A percentile compares a stretch with the other conserved stretches of the same genome.
phyloP scores from a whole-genome alignment of 805 yeast genomes.

The Candida namnaoensis region DNA sequence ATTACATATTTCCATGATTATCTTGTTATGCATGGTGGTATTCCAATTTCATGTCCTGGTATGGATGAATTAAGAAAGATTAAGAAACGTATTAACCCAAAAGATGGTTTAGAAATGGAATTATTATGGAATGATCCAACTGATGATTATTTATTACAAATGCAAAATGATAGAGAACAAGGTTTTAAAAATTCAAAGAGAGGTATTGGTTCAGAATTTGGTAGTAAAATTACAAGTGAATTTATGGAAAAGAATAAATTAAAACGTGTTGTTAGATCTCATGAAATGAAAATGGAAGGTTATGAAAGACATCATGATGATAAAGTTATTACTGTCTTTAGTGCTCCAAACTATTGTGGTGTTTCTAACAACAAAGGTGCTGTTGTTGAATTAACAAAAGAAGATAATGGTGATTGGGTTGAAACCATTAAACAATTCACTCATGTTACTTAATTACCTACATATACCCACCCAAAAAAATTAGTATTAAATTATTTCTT shows the following conservation, averaged over 20 bases:
- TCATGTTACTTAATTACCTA: not conserved
- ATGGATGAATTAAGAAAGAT: constrained; percentile 71
- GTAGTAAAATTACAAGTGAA: constrained; percentile 83
- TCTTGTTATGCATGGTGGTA: constrained; percentile 92
- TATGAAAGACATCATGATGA: constrained; percentile 84
- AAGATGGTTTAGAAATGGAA: constrained; percentile 93
- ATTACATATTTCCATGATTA: constrained; percentile 76
- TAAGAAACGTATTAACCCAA: constrained; percentile 80
- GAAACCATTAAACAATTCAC: not conserved
- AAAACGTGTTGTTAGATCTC: constrained; percentile 82
- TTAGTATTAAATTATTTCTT: too few species aligned
- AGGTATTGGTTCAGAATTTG: constrained; percentile 94
- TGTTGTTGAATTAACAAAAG: constrained; percentile 59
- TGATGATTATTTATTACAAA: constrained; percentile 63
- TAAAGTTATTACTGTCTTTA: constrained; percentile 83
- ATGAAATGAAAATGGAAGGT: constrained; percentile 91
- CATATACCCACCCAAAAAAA: too few species aligned
- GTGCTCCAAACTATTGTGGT: constrained; percentile 98
- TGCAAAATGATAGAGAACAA: constrained; percentile 33
- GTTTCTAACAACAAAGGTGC: constrained; percentile 88
- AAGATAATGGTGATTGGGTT: constrained; percentile 28
- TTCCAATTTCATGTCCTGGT: constrained; percentile 66
- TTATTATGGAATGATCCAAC: constrained; percentile 98
- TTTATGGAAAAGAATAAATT: constrained; percentile 69
- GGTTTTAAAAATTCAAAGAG: constrained; percentile 37